Base-by-base conservation (phyloP, 352 stramenopile species). In the Globisporangium megalacanthum region DNA sequence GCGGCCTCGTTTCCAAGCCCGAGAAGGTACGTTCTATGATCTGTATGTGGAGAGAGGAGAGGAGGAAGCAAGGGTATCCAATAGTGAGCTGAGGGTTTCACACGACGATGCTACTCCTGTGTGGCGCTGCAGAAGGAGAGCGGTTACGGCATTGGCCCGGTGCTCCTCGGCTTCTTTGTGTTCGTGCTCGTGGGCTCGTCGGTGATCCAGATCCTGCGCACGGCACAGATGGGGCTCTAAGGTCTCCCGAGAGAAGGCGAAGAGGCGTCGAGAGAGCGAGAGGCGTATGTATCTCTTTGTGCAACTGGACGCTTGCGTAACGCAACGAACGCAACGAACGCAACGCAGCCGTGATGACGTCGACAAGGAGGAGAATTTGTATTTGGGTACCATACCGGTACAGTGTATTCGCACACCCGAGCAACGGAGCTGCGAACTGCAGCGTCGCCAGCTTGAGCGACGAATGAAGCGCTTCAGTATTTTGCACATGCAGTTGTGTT, bases 101-200 rank as follows among this genome's bases (percentile, higher is more conserved):
- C 35, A 39, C 35, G 35, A 39, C 10, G 33, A 37, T 37, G n/a
- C n/a, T 39, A 33, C 19, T 35, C 10, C 5, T 37, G 15, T 22
- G 14, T 6, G 58, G 11, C 61, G 51, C 61, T 88, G 74, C 73
- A 91, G 50, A 56, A 42, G 56, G 72, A 88, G 47, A 80, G 68
- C 44, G 72, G 78, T n/a, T 94, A 88, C 66, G 73, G 75, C 29
- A 52, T 95, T 19, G 86, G 86, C 19, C 86, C 86, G 37, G 54
- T 91, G 46, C 74, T 95, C 4, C 55, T 95, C 51, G 86, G 79
- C 37, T 94, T 95, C 69, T 91, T 95, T 61, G 66, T 94, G 45
- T 95, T 95, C 44, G 82, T 95, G 56, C 63, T 95, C 8, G 81
- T 94, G 44, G 86, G 86, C 36, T 95, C 86, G 56, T 92, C 86